These are phyloP conservation scores for Ceratobasidium sp. DNA, from an alignment of 1,284 basidiomycete species.

Conservation along the genomic window DNA sequence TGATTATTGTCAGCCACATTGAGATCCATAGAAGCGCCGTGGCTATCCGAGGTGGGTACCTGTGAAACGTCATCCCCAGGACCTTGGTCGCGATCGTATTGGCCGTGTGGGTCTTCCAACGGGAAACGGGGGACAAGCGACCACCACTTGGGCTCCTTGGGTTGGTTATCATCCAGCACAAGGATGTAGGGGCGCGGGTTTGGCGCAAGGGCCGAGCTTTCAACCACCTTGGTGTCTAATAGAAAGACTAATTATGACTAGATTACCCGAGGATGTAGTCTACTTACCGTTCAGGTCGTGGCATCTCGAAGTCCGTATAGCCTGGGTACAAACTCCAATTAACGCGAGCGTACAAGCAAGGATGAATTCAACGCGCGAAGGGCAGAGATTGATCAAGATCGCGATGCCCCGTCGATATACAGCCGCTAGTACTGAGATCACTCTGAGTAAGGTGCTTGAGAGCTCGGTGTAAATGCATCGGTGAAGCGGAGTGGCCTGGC, in stretches of 20 bases:
- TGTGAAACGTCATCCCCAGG: not conserved
- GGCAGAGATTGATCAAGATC: not conserved
- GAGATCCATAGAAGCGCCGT: not conserved
- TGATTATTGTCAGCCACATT: no score
- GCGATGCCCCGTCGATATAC: no score
- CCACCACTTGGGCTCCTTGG: not conserved
- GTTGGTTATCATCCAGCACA: not conserved
- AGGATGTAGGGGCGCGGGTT: not conserved
- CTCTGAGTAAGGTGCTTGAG: no score
- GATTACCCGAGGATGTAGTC: not conserved
- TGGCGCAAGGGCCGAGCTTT: not conserved
- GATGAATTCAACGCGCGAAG: not conserved
- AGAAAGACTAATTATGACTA: not conserved
- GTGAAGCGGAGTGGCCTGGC: no score
- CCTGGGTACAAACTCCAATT: not conserved
- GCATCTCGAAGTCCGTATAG: not conserved
- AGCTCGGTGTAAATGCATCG: no score
- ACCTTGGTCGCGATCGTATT: not conserved
- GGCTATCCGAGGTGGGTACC: not conserved
- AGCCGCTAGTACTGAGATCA: no score
- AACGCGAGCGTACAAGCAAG: not conserved
- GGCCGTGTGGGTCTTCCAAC: not conserved
- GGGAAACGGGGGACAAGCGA: not conserved
- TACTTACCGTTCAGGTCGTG: not conserved
- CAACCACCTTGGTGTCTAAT: not conserved